Percentiles rank a stretch among this genome's conserved stretches.
Evolutionary conservation across 768 basidiomycete species (phyloP).

Genomic region (Sporobolomyces roseus): DNA sequence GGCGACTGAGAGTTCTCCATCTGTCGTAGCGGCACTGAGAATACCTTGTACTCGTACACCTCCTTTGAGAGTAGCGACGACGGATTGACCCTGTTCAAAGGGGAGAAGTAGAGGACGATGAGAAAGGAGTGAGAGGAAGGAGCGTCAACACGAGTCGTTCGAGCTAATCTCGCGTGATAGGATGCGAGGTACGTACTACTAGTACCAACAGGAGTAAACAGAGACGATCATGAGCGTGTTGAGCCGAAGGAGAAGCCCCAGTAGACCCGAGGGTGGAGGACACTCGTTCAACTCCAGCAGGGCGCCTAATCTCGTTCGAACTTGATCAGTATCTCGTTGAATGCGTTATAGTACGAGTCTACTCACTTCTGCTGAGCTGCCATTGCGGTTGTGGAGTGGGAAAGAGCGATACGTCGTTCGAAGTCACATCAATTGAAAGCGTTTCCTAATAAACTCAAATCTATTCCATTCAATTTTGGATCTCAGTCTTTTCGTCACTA

Average conservation of each 20-base stretch:
- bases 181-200: slow-evolving; percentile 11
- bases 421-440: too few species aligned
- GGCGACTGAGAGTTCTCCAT: slow-evolving; percentile 40
- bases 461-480: neutral
- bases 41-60: slow-evolving; percentile 38
- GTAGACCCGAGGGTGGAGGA: neutral
- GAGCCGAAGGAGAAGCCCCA: neutral
- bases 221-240: slow-evolving; percentile 21
- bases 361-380: slow-evolving; percentile 6
- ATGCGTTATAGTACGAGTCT: neutral
- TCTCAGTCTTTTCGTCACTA: neutral
- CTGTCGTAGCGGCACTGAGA: slow-evolving; percentile 37
- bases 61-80: slow-evolving; percentile 35
- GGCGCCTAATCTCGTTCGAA: slow-evolving; percentile 1
- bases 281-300: slow-evolving; percentile 4
- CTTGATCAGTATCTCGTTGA: too few species aligned
- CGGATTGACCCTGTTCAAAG: slow-evolving; percentile 37
- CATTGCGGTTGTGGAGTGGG: neutral
- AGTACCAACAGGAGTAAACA: slow-evolving; percentile 26
- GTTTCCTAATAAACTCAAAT: neutral
- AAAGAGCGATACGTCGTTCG: neutral
- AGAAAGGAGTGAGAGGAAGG: neutral
- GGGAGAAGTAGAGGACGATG: neutral
- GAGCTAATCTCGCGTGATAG: too few species aligned
- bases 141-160: neutral